These are phyloP conservation scores for Asparagopsis taxiformis DNA, from an alignment of 31 red algal species.

Conservation along the genomic window DNA sequence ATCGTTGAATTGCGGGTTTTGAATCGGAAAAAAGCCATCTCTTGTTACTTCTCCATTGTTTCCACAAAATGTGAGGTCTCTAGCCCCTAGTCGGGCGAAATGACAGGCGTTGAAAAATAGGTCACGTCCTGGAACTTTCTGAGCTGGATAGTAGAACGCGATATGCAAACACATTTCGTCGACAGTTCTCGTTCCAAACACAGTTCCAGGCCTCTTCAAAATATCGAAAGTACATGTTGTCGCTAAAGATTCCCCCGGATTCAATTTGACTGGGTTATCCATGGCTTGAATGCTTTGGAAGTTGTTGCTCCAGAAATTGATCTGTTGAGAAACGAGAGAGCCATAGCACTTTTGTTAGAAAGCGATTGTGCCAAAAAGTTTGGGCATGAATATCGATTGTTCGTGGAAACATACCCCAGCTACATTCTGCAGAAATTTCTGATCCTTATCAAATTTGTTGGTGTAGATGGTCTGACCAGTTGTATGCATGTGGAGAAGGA, in stretches of 20 bases:
- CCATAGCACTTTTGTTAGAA: neutral
- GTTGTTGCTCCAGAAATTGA: slow-evolving; percentile 61
- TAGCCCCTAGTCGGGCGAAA: neutral
- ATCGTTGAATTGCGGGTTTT: slow-evolving; percentile 46
- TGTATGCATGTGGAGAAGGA: slow-evolving; percentile 56
- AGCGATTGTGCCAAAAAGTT: neutral
- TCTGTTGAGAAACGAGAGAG: neutral
- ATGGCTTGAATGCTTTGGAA: slow-evolving; percentile 35
- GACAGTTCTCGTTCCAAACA: slow-evolving; percentile 51
- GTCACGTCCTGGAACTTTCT: slow-evolving; percentile 21
- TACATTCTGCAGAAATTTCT: neutral
- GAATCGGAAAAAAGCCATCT: neutral
- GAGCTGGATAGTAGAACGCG: slow-evolving; percentile 43
- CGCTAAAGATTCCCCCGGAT: slow-evolving; percentile 47
- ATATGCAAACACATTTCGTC: slow-evolving; percentile 83
- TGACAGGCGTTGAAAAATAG: slow-evolving; percentile 47
- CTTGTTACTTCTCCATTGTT: slow-evolving; percentile 14
- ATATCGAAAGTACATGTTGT: slow-evolving; percentile 57
- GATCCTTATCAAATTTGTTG: slow-evolving; percentile 18
- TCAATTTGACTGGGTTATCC: slow-evolving; percentile 16
- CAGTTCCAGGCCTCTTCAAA: slow-evolving; percentile 30
- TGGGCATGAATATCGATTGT: too few relatives aligned
- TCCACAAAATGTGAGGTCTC: slow-evolving; percentile 27
- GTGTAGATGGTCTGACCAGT: slow-evolving; percentile 53
- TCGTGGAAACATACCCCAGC: neutral